phyloP scores from a whole-genome alignment of 2,329 filamentous ascomycete genomes.

The Fusarium gaditjirri region DNA sequence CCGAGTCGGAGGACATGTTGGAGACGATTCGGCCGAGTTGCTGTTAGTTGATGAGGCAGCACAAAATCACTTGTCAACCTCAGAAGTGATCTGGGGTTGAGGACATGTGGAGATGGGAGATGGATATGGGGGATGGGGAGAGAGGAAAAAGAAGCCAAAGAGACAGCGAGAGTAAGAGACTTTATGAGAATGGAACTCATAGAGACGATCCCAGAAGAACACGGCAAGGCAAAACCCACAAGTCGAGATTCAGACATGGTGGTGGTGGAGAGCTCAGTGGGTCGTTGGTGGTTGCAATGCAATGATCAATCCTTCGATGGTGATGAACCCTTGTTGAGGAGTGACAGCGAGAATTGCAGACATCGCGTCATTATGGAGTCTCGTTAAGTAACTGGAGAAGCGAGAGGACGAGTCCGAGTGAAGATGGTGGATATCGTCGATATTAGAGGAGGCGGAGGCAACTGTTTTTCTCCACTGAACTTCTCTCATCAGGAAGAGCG shows the following conservation, averaged over 20 bases:
- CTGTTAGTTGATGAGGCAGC: slow-evolving; percentile 1
- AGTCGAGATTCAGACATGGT: slow-evolving; percentile 10
- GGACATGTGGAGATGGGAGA: slow-evolving; percentile 13
- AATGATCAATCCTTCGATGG: not conserved
- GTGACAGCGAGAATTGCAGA: not conserved
- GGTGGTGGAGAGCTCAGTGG: slow-evolving; percentile 21
- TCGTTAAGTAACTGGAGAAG: slow-evolving; percentile 2
- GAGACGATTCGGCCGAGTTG: slow-evolving; percentile 7
- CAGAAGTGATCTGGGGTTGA: slow-evolving; percentile 9
- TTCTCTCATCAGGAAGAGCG: not conserved
- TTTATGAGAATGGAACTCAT: slow-evolving; percentile 16
- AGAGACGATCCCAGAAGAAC: slow-evolving; percentile 1
- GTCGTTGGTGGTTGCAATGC: not conserved
- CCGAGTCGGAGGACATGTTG: slow-evolving; percentile 32
- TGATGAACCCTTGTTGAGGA: slow-evolving; percentile 8
- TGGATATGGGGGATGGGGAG: not conserved
- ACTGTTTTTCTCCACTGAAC: slow-evolving; percentile 25
- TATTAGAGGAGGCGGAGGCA: slow-evolving; percentile 14
- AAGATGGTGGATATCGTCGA: slow-evolving; percentile 28
- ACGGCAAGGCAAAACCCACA: not conserved
- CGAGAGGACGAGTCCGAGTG: slow-evolving; percentile 11
- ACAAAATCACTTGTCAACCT: slow-evolving; percentile 10
- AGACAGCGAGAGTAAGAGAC: slow-evolving; percentile 10
- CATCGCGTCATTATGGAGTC: slow-evolving; percentile 37
- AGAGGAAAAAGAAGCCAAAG: not conserved